These are phyloP conservation scores for Diaporthe velutina DNA, from an alignment of 2,329 filamentous ascomycete genomes.

Conservation along the genomic window DNA sequence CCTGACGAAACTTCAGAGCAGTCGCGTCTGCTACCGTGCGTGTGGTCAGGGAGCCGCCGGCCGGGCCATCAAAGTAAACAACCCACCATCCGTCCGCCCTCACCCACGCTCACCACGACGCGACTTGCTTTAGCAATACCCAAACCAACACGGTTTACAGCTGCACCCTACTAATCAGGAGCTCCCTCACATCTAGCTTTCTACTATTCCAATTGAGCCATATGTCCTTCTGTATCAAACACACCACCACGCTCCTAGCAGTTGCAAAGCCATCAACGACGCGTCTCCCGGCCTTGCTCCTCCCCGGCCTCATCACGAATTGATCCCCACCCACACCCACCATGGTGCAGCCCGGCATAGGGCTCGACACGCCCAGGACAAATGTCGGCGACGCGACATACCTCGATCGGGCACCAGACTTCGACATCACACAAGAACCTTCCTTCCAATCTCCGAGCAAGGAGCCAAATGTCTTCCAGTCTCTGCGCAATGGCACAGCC, in stretches of 20 bases:
- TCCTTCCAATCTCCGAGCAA: constrained; percentile 88
- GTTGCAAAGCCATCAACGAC: constrained; percentile 29
- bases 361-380: constrained; percentile 88
- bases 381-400: constrained; percentile 88
- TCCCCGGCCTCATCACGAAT: constrained; percentile 6
- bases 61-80: constrained; percentile 35
- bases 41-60: constrained; percentile 3
- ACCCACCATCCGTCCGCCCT: constrained; percentile 8
- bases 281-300: constrained; percentile 29
- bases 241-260: constrained; percentile 8
- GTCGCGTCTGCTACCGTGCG: constrained; percentile 27
- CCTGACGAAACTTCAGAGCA: constrained; percentile 30
- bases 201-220: constrained; percentile 30
- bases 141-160: constrained; percentile 35
- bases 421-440: constrained; percentile 88
- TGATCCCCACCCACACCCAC: constrained; percentile 46
- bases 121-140: constrained; percentile 28
- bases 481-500: constrained; percentile 75
- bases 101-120: constrained; percentile 24
- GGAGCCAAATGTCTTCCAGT: constrained; percentile 80
- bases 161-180: constrained; percentile 26
- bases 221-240: constrained; percentile 34
- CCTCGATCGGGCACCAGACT: constrained; percentile 76
- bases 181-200: constrained; percentile 28
- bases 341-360: constrained; percentile 76